Evolutionary conservation across 2,329 filamentous ascomycete species (phyloP), one percentile per base, ranked within the genome.

Genomic region (Cytospora piceicola): DNA sequence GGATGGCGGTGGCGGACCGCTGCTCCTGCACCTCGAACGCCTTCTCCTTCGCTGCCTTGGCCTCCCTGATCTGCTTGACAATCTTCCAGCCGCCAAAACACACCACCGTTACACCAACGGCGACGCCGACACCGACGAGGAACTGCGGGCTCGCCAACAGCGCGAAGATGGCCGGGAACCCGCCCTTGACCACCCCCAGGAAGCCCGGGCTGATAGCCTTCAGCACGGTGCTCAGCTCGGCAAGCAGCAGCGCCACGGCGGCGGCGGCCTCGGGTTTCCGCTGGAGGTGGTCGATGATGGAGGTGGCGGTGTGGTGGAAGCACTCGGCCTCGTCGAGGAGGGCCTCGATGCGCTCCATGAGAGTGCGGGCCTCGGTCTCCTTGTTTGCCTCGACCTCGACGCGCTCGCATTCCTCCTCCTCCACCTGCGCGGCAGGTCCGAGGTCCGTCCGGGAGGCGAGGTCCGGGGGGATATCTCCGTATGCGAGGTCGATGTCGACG

Each of bases 41-140:
- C 60, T 73, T 71, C 63, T 69, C 67, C 42, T 73, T 60, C 8
- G 64, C 67, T 51, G 73, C 69, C 62, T 76, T 75, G 24, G 74
- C 75, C 62, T 84, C 83, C 66, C 78, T 77, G 70, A 98, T 92
- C 71, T 88, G 90, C 83, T 97, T 96, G 78, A 99, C 89, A 76
- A 99, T 97, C 80, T 97, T 98, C 85, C 93, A 98, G 6, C 95
- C 94, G 62, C 95, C 95, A 67, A 99, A 92, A 76, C 95, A 94
- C 72, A 99, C 92, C 11, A 98, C 89, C 0, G 95, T 98, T n/a
- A 97, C 89, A 17, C 95, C 95, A 0, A 97, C 88, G 0, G 91
- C 92, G 17, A 97, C 88, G 53, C 94, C 92, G 0, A 92, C 93
- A 4, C 93, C 93, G 72, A 99, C 97, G 69, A 97, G 86, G 75